Conservation (phyloP, 441 rosid genomes). For the Populus tomentosa region DNA sequence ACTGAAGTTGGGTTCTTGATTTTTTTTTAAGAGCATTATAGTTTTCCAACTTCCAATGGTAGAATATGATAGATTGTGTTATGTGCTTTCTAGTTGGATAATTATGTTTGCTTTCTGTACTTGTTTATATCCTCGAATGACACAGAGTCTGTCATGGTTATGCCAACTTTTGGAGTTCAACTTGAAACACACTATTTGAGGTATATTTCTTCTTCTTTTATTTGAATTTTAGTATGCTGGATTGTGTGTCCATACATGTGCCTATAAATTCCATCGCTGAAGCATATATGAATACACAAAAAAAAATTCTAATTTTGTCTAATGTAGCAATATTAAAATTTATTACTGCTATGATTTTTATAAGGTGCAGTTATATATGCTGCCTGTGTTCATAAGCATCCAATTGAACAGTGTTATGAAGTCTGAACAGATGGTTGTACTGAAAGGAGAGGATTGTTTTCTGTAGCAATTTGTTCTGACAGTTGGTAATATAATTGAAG, state of each 20-base stretch:
- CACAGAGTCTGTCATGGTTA: slow-evolving; percentile 70
- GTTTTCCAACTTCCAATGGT: background rate
- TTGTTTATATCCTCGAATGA: slow-evolving; percentile 21
- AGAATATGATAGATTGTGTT: too few relatives aligned
- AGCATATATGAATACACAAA: background rate
- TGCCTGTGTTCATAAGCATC: background rate
- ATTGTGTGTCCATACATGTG: too few relatives aligned
- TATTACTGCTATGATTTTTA: background rate
- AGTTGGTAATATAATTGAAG: background rate
- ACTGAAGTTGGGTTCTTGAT: background rate
- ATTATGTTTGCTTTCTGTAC: slow-evolving; percentile 7
- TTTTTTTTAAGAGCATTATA: background rate
- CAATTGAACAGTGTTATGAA: background rate
- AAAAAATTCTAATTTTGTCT: background rate
- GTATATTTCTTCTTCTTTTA: slow-evolving; percentile 24
- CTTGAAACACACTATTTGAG: slow-evolving; percentile 76
- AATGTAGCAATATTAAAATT: too few relatives aligned
- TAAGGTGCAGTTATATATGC: background rate
- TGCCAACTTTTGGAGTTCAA: slow-evolving; percentile 86
- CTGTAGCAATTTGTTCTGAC: background rate
- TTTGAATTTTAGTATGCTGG: background rate
- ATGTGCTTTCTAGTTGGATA: background rate
- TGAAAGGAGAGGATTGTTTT: background rate
- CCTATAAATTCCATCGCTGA: background rate
- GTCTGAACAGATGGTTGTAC: background rate